Evolutionary conservation across 768 basidiomycete genomes (phyloP), one percentile per base, ranked within the genome.

Genomic region (Suillus alpinus): DNA sequence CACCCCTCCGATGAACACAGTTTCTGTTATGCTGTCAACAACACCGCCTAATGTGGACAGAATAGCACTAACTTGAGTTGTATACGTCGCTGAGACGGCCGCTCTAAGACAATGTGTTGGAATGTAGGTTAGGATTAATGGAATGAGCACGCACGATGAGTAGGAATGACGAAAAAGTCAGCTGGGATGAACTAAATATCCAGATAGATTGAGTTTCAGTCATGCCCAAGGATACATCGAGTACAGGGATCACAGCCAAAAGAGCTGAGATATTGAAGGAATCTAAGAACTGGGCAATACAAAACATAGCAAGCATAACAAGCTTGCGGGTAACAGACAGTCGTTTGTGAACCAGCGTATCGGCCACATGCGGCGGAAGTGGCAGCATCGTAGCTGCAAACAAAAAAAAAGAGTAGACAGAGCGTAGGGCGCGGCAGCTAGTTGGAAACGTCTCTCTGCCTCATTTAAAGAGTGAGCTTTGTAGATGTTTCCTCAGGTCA

Each of bases 1-100:
- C 29, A 80, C 68, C 12, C 85, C 83, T 0, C 57, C 53, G 39
- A 80, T 63, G 65, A 84, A 84, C 43, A 75, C 69, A 46, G 65
- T 72, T 68, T 80, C 78, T 79, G 26, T 13, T n/a, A n/a, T n/a
- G n/a, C n/a, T n/a, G n/a, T 47, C 23, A 39, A 7, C 43, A 44
- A 16, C 41, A 36, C 36, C 47, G 47, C 23, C 37, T 34, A 41
- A 18, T 16, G 14, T 36, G 1, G 14, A 18, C 34, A 31, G 10
- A 6, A 31, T 20, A 58, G 44, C 46, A 56, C 72, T 64, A 53
- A 79, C 79, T 81, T 16, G 77, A 74, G 63, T 73, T 72, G 62
- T 76, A 78, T 6, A 78, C 62, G 60, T 79, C 78, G 59, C 72
- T 73, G 9, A 78, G 62, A 36, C 74, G 64, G 4, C 78, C 78